phyloP scores from a whole-genome alignment of 768 basidiomycete species.

The Leccinum arenicola region DNA sequence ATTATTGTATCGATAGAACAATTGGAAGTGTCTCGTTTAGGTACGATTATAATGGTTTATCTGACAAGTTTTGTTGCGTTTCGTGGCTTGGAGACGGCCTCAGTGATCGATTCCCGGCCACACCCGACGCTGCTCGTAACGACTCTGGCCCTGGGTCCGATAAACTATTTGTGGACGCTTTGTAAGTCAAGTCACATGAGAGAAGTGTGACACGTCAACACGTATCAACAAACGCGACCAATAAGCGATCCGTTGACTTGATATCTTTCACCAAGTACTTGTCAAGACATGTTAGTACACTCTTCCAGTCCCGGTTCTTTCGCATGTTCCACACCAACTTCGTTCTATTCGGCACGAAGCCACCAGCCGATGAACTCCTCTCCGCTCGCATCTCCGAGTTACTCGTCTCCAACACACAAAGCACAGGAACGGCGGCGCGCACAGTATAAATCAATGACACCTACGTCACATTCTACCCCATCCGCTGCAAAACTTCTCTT shows the following conservation, averaged over 20 bases:
- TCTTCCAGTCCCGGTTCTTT: slow-evolving; percentile 29
- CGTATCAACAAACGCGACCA: slow-evolving; percentile 22
- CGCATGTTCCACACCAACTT: slow-evolving; percentile 38
- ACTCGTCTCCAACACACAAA: slow-evolving; percentile 44
- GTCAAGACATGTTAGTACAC: slow-evolving; percentile 17
- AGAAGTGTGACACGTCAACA: slow-evolving; percentile 22
- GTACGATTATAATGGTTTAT: background rate
- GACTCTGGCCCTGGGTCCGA: no score
- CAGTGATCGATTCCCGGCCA: no score
- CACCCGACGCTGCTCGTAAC: no score
- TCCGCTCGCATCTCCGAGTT: slow-evolving; percentile 46
- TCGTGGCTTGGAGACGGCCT: background rate
- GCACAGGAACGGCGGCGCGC: slow-evolving; percentile 49
- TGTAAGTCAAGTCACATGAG: slow-evolving; percentile 11
- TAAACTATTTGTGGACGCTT: background rate
- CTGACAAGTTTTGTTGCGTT: background rate
- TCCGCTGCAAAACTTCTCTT: slow-evolving; percentile 15
- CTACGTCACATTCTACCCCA: slow-evolving; percentile 23
- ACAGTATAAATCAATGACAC: slow-evolving; percentile 48
- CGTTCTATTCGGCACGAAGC: slow-evolving; percentile 28
- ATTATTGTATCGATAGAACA: slow-evolving; percentile 8
- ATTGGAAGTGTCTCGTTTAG: background rate
- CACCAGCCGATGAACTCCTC: slow-evolving; percentile 46
- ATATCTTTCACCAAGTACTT: background rate
- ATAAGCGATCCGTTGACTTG: slow-evolving; percentile 3